Evolutionary conservation across 169 alveolate species (phyloP).

Genomic region (Cytauxzoon felis): DNA sequence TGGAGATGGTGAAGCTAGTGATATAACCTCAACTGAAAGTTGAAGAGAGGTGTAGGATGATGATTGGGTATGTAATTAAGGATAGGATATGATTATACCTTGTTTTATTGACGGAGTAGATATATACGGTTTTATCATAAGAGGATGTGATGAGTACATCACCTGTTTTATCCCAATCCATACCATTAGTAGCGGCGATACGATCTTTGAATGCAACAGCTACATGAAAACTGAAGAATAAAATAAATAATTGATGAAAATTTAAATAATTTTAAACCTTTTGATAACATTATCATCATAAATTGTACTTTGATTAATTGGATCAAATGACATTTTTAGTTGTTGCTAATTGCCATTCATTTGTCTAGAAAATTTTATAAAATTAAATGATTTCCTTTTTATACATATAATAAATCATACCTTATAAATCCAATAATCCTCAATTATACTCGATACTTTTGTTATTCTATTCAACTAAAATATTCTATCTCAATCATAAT

Average conservation of each 20-base stretch:
- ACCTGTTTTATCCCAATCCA: slow-evolving; percentile 62
- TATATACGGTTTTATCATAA: slow-evolving; percentile 41
- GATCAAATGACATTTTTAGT: slow-evolving; percentile 18
- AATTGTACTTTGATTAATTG: slow-evolving; percentile 6
- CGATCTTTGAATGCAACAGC: slow-evolving; percentile 60
- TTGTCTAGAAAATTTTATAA: slow-evolving; percentile 17
- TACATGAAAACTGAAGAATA: slow-evolving; percentile 29
- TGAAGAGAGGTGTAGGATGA: too few species aligned
- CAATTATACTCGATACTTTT: background rate
- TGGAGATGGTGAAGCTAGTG: too few species aligned
- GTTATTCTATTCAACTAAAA: slow-evolving; percentile 32
- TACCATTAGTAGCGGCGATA: slow-evolving; percentile 51
- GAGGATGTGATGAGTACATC: slow-evolving; percentile 56
- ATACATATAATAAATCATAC: background rate
- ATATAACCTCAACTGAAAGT: too few species aligned
- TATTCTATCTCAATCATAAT: background rate
- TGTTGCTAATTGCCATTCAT: background rate
- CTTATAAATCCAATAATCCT: slow-evolving; percentile 34
- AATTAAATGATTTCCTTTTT: background rate
- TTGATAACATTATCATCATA: slow-evolving; percentile 35
- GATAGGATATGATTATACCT: slow-evolving; percentile 3
- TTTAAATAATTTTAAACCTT: slow-evolving; percentile 2
- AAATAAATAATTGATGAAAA: background rate
- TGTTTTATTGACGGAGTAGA: slow-evolving; percentile 39
- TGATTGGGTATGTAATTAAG: too few species aligned